Evolutionary conservation across 2,329 filamentous ascomycete genomes (phyloP).

Genomic region (Delphinella strobiligena): DNA sequence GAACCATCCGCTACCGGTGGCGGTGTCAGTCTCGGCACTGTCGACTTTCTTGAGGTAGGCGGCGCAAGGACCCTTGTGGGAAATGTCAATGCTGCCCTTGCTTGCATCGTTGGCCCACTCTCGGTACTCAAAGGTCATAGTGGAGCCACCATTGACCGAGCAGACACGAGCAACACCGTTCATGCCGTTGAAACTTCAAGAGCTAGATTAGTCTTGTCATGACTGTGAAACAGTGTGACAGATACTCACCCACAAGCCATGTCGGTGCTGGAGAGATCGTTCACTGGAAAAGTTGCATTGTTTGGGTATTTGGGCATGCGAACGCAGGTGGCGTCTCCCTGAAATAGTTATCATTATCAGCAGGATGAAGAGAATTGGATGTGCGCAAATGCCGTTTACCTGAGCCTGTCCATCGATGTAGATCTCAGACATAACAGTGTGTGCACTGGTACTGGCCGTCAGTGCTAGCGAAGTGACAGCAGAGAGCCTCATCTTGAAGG

Average conservation of each 20-base stretch:
- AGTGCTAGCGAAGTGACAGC: constrained; percentile 9
- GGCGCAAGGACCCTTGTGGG: constrained; percentile 57
- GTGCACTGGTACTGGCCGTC: constrained; percentile 19
- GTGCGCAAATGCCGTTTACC: constrained; percentile 6
- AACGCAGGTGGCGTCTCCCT: constrained; percentile 61
- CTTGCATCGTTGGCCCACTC: constrained; percentile 43
- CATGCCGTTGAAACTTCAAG: constrained; percentile 3
- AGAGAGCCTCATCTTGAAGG: constrained; percentile 11
- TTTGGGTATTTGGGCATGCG: constrained; percentile 48
- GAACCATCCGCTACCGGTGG: constrained; percentile 59
- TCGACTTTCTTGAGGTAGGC: constrained; percentile 62
- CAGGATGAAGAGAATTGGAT: neutral
- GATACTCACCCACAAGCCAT: constrained; percentile 62
- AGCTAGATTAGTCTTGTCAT: neutral
- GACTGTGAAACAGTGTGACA: constrained; percentile 25
- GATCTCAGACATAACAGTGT: constrained; percentile 53
- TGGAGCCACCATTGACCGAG: constrained; percentile 36
- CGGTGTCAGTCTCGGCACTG: constrained; percentile 40
- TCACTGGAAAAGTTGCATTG: constrained; percentile 46
- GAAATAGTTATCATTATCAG: neutral
- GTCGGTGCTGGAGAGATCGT: constrained; percentile 43
- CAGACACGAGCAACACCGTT: constrained; percentile 40
- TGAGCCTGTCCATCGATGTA: constrained; percentile 47
- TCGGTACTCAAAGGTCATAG: constrained; percentile 56
- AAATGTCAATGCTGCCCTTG: constrained; percentile 45